phyloP scores from a whole-genome alignment of 306 rosid species.

The Corylus heterophylla region DNA sequence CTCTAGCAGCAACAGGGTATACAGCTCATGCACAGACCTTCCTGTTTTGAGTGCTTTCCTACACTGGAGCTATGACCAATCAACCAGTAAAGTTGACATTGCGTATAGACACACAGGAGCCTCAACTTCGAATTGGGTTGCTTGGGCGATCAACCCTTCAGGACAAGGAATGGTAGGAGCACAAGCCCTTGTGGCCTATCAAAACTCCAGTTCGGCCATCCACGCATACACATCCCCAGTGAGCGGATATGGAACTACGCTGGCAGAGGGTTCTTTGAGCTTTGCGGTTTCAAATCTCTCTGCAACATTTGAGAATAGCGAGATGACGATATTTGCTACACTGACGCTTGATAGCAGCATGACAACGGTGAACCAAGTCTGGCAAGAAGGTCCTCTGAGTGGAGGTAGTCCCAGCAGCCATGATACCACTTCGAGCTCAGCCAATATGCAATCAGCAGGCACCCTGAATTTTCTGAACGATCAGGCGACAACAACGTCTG shows the following conservation, averaged over 20 bases:
- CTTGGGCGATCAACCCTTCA: constrained; percentile 69
- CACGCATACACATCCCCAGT: constrained; percentile 33
- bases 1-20: constrained; percentile 28
- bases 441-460: constrained; percentile 34
- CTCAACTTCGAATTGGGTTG: constrained; percentile 48
- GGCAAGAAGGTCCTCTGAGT: constrained; percentile 64
- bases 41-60: constrained; percentile 51
- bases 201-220: constrained; percentile 26
- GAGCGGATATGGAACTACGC: accelerated
- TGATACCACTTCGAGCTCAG: accelerated
- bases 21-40: constrained; percentile 48
- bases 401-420: background rate
- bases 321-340: constrained; percentile 49
- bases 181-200: constrained; percentile 55
- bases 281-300: constrained; percentile 15
- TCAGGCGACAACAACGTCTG: background rate
- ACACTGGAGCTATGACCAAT: constrained; percentile 48
- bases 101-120: constrained; percentile 54
- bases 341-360: constrained; percentile 33
- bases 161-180: constrained; percentile 39
- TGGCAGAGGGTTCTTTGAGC: constrained; percentile 35
- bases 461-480: constrained; percentile 58
- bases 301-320: constrained; percentile 33
- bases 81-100: constrained; percentile 40
- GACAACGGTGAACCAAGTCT: constrained; percentile 51